phyloP scores from a whole-genome alignment of 768 basidiomycete species.

The Lactifluus hygrophoroides region DNA sequence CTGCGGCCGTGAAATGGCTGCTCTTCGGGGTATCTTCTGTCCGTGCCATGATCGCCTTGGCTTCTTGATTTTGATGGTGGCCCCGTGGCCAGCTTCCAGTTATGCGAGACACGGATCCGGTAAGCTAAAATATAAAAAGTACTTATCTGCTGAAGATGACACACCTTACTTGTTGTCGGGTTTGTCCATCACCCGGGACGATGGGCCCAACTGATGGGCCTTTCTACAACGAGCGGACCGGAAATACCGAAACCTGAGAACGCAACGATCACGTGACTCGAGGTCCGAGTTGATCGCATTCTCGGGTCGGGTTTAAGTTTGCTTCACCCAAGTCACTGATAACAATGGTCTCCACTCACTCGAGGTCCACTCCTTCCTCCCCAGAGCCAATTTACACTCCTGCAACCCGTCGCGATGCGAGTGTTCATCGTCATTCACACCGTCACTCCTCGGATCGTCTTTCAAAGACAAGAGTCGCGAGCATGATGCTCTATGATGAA shows the following conservation, averaged over 20 bases:
- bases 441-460: constrained; percentile 14
- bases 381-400: constrained; percentile 8
- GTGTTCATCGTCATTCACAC: not conserved
- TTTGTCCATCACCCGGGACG: not conserved
- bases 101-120: not conserved
- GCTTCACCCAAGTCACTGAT: not conserved
- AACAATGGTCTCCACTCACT: constrained; percentile 12
- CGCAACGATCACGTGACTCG: constrained; percentile 4
- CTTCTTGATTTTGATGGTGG: not conserved
- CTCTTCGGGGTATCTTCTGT: not conserved
- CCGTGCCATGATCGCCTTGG: not conserved
- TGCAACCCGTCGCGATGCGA: constrained; percentile 5
- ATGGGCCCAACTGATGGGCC: not conserved
- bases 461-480: constrained; percentile 12
- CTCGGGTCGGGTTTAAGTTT: not conserved
- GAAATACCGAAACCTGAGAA: not conserved
- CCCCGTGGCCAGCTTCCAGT: not conserved
- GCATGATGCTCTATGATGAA: constrained; percentile 33
- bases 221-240: not conserved
- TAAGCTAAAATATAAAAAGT: too few relatives aligned
- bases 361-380: constrained; percentile 10
- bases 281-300: not conserved
- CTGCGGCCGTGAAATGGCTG: not conserved
- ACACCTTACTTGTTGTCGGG: too few relatives aligned
- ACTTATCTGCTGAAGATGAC: too few relatives aligned